Conservation (phyloP, 768 basidiomycete species). For the Lentinula detonsa region DNA sequence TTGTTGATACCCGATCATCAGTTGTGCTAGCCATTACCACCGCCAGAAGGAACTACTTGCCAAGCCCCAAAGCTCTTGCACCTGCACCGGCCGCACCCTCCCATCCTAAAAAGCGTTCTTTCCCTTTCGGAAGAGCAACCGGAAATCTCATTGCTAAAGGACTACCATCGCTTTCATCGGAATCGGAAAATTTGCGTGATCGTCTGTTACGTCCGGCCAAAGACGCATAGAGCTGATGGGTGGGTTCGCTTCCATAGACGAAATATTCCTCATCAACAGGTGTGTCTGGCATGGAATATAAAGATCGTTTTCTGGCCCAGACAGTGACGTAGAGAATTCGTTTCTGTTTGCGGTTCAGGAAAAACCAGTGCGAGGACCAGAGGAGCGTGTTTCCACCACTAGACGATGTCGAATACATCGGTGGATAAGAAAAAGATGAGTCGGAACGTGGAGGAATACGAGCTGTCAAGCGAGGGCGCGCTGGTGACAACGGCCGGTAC, state of each 20-base stretch:
- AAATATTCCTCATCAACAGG: conserved; percentile 47
- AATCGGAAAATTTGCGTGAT: background rate
- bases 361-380: conserved; percentile 98
- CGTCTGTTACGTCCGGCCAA: background rate
- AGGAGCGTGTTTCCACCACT: conserved; percentile 67
- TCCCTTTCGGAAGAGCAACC: background rate
- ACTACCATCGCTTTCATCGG: background rate
- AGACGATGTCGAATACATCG: background rate
- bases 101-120: conserved; percentile 74
- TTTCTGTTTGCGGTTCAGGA: conserved; percentile 89
- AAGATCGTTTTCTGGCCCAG: conserved; percentile 56
- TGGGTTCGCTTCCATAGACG: conserved; percentile 14
- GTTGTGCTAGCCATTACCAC: background rate
- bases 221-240: background rate
- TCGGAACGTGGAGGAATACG: background rate
- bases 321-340: conserved; percentile 88
- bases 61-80: conserved; percentile 73
- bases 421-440: background rate
- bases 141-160: background rate
- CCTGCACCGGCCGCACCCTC: conserved; percentile 73
- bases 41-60: background rate
- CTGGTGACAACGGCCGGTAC: background rate
- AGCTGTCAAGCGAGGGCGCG: background rate
- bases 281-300: conserved; percentile 22
- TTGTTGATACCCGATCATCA: background rate